These are phyloP conservation scores for Chrysophaeum taylorii DNA, from an alignment of 352 stramenopile genomes.

Conservation along the genomic window DNA sequence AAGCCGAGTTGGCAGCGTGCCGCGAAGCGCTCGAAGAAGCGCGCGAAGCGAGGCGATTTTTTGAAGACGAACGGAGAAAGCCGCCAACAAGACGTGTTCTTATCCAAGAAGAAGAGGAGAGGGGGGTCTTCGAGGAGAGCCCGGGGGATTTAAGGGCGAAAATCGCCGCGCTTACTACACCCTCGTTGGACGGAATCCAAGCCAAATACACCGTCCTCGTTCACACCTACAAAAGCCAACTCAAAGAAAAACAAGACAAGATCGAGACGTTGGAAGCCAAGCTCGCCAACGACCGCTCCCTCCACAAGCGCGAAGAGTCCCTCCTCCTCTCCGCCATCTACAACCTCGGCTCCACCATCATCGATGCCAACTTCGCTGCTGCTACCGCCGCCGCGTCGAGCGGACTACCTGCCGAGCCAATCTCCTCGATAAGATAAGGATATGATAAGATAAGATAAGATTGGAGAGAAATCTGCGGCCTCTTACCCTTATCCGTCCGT, in stretches of 20 bases:
- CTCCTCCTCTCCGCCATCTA: conserved; percentile 76
- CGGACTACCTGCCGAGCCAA: too few relatives aligned
- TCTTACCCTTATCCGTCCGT: too few relatives aligned
- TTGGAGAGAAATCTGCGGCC: too few relatives aligned
- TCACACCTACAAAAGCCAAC: conserved; percentile 68
- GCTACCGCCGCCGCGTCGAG: too few relatives aligned
- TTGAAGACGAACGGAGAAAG: conserved; percentile 7
- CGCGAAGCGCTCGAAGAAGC: neutral
- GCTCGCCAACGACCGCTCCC: conserved; percentile 60
- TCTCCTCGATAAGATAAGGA: too few relatives aligned
- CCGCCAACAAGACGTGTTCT: too few relatives aligned
- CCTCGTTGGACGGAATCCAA: conserved; percentile 69
- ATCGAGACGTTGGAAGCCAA: conserved; percentile 70
- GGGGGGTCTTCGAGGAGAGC: neutral
- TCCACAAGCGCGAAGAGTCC: conserved; percentile 64
- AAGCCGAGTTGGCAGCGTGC: neutral
- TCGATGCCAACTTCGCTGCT: neutral
- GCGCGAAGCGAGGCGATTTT: neutral
- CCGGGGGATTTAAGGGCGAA: neutral
- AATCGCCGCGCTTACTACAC: conserved; percentile 43
- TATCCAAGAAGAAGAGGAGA: neutral
- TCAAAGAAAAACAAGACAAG: conserved; percentile 66
- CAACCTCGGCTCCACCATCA: conserved; percentile 42
- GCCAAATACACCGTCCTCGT: conserved; percentile 76
- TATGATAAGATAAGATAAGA: too few relatives aligned